Evolutionary conservation across 169 alveolate species (phyloP), one percentile per base, ranked within the genome.

Genomic region (Eimeria necatrix): DNA sequence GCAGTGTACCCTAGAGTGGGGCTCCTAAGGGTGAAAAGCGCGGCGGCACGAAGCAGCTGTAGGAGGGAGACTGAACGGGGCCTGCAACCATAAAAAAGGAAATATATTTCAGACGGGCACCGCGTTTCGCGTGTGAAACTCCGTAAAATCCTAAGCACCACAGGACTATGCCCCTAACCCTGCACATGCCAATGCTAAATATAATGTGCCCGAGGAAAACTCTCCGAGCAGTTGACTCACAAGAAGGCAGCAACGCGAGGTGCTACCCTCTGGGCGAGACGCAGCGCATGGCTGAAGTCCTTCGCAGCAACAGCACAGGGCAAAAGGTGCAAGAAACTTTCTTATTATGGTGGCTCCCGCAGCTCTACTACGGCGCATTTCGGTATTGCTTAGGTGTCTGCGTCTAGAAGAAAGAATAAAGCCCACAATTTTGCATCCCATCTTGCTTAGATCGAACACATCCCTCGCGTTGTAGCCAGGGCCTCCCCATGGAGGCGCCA

Each of bases 401-500:
- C 0, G 78, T 4, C 32, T 12, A 10, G 84, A 4, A 70, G 4
- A 46, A 59, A 5, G 14, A 20, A 20, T 16, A 14, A 10, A 18
- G 81, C 95, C 10, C 61, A 91, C 95, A 24, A 91, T 59, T 51
- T 24, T 51, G 46, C 61, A 70, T 51, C 91, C 95, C 91, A 91
- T 85, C 7, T 60, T n/a, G 32, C 92, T 9, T 20, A 80, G 10
- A 60, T 64, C 85, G 59, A 91, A 91, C 49, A 80, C 86, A 51
- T 85, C 80, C 86, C 81, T 60, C 49, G 92, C 84, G 52, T 80
- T 85, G 74, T 91, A 91, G 56, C 71, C 20, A 48, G 95, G 95
- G 85, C 95, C 95, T 0, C 95, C 91, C 95, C 95, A 91, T 4
- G 95, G 95, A 53, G 95, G 95, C 22, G 95, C 73, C 32, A 91